A percentile compares a stretch with the other conserved stretches of the same genome.
phyloP scores from a whole-genome alignment of 768 basidiomycete species.

The Pluteus cervinus region DNA sequence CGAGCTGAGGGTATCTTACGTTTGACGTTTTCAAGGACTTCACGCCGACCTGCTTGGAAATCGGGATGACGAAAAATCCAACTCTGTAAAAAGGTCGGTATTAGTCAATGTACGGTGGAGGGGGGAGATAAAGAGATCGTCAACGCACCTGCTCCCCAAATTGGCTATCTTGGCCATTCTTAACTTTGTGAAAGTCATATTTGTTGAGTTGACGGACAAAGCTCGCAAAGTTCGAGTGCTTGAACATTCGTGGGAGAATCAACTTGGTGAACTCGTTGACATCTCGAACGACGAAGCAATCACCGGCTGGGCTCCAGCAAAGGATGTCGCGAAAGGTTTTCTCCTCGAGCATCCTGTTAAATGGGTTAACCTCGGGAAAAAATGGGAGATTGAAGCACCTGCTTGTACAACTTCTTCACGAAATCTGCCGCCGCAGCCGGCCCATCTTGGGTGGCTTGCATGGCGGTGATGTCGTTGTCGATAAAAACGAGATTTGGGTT shows the following conservation, averaged over 20 bases:
- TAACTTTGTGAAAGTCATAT: slow-evolving; percentile 96
- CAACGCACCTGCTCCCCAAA: slow-evolving; percentile 59
- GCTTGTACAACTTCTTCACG: slow-evolving; percentile 94
- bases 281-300: slow-evolving; percentile 91
- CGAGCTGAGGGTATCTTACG: slow-evolving; percentile 53
- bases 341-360: slow-evolving; percentile 83
- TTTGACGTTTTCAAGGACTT: slow-evolving; percentile 54
- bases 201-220: slow-evolving; percentile 95
- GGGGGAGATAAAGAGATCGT: background rate
- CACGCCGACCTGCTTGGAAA: slow-evolving; percentile 48
- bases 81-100: slow-evolving; percentile 22
- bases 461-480: no score
- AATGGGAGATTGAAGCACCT: slow-evolving; percentile 14
- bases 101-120: background rate
- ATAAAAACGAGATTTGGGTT: no score
- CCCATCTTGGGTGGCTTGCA: no score
- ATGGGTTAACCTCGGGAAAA: slow-evolving; percentile 13
- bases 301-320: slow-evolving; percentile 77
- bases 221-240: slow-evolving; percentile 89
- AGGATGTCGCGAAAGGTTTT: slow-evolving; percentile 66
- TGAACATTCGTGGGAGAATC: slow-evolving; percentile 89
- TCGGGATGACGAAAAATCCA: slow-evolving; percentile 60
- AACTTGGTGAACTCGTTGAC: slow-evolving; percentile 95
- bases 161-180: slow-evolving; percentile 77
- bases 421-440: no score